Evolutionary conservation across 2,329 filamentous ascomycete genomes (phyloP), one percentile per base, ranked within the genome.

Genomic region (Exophiala sp.): DNA sequence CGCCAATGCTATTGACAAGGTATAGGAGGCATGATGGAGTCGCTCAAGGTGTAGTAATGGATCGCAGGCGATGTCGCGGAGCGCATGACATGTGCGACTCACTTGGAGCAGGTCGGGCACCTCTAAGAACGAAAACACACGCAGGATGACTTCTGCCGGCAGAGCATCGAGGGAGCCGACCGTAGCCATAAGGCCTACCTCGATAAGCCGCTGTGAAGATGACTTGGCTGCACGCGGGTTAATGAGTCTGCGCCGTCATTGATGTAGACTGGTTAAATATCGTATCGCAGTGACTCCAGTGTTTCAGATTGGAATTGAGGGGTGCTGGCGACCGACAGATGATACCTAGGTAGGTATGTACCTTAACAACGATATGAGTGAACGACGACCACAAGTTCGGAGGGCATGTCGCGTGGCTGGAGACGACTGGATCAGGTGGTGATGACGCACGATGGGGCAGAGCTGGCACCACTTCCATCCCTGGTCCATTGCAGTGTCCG

Each of bases 21-120:
- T 65, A 27, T 69, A 60, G 29, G 80, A 78, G 29, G 73, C 77
- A 56, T 70, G 74, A 43, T 76, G 80, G 16, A 85, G 76, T 40
- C 83, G 82, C 56, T 76, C 71, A 46, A 70, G 70, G 63, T 86
- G 83, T 13, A 87, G 70, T 47, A 85, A 72, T n/a, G 83, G 84
- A 35, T 82, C 74, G 37, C 80, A 71, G 19, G 80, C 81, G 42
- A 87, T 73, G 37, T 67, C 64, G 56, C 83, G 80, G 44, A 88
- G 73, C 52, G 75, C 76, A 62, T 78, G 83, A 53, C 73, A 82
- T 62, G 71, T 68, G 52, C 72, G 66, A 27, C 70, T 68, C 30
- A 67, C 57, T 46, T 66, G 60, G 42, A 73, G 65, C 14, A 75
- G 66, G 50, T 75, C 72, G n/a, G 70, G 65, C 13, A 74, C 65